phyloP scores from a whole-genome alignment of 78 protist genomes.

The Dictyostelium purpureum region DNA sequence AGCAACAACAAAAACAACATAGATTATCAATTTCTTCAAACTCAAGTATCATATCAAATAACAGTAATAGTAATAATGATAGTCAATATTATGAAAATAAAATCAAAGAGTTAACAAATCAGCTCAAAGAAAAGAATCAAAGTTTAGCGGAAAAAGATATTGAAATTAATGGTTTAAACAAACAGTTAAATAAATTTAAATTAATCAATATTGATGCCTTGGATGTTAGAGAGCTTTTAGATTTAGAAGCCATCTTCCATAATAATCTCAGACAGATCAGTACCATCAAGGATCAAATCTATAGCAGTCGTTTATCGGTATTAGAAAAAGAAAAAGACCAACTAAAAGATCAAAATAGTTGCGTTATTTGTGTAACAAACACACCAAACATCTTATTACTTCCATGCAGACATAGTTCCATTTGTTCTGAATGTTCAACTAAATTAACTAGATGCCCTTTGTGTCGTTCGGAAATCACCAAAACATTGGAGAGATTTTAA shows the following conservation, averaged over 20 bases:
- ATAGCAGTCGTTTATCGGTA: background rate
- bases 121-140: background rate
- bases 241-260: background rate
- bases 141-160: background rate
- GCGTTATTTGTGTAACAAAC: slow-evolving; percentile 37
- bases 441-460: slow-evolving; percentile 22
- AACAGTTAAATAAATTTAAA: background rate
- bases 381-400: slow-evolving; percentile 15
- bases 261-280: background rate
- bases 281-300: slow-evolving; percentile 10
- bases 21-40: background rate
- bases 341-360: slow-evolving; percentile 36
- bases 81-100: background rate
- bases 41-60: background rate
- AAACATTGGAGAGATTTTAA: too few species aligned
- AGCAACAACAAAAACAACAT: background rate
- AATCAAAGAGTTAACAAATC: background rate
- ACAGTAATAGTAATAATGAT: background rate
- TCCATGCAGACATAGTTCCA: slow-evolving; percentile 21
- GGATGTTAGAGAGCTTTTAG: background rate
- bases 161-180: background rate
- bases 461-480: background rate
- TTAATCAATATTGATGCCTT: background rate
- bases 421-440: slow-evolving; percentile 16
- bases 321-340: slow-evolving; percentile 33